Evolutionary conservation across 352 stramenopile species (phyloP).

Genomic region (Blastocystis sp.): DNA sequence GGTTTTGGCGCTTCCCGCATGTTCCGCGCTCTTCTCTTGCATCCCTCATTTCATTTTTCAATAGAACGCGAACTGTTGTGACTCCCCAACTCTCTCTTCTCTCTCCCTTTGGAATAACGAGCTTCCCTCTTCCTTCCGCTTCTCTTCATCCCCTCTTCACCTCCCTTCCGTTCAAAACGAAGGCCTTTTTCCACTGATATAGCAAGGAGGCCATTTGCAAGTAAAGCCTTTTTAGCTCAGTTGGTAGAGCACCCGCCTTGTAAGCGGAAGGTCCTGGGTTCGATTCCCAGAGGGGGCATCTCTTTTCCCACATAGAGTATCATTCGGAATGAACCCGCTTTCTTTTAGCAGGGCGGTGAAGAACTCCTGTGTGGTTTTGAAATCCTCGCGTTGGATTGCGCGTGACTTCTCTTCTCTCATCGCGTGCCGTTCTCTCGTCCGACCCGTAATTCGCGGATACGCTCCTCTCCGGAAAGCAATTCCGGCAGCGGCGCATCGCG

Average conservation of each 20-base stretch:
- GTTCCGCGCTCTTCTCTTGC: no score
- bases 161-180: no score
- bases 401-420: background rate
- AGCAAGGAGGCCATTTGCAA: no score
- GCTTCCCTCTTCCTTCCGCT: background rate
- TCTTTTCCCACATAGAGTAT: background rate
- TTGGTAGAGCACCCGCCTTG: constrained; percentile 74
- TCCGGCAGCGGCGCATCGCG: background rate
- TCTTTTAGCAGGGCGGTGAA: background rate
- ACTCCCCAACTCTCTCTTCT: no score
- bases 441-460: background rate
- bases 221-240: constrained; percentile 73
- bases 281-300: constrained; percentile 72
- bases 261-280: constrained; percentile 74
- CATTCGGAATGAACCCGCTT: constrained; percentile 3
- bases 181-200: no score
- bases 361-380: background rate
- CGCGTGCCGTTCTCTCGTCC: background rate
- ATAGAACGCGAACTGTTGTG: no score
- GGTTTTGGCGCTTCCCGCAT: background rate
- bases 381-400: background rate
- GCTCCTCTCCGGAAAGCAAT: background rate
- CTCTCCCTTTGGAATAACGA: background rate
- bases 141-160: no score
- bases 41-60: no score